These are phyloP conservation scores for Cotoneaster glaucophyllus DNA, from an alignment of 306 rosid genomes.

Conservation along the genomic window DNA sequence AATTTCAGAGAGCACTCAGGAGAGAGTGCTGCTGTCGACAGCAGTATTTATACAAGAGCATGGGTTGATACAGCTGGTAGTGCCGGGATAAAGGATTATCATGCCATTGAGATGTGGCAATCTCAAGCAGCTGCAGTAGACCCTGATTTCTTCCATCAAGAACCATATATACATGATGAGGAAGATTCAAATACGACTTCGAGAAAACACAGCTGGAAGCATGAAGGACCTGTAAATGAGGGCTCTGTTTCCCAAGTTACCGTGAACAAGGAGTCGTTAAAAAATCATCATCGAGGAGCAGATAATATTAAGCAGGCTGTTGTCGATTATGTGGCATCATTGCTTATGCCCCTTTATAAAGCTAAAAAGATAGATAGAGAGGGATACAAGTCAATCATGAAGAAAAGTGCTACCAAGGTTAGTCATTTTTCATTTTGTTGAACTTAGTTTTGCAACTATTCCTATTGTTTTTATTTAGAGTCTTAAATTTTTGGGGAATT, in stretches of 20 bases:
- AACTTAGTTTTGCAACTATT: conserved; percentile 3
- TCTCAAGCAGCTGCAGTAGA: conserved; percentile 96
- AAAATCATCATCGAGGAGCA: conserved; percentile 71
- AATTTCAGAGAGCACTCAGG: conserved; percentile 94
- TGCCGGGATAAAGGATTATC: conserved; percentile 74
- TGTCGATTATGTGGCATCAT: conserved; percentile 92
- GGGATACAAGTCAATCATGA: conserved; percentile 97
- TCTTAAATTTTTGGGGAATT: conserved; percentile 16
- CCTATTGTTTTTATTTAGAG: background rate
- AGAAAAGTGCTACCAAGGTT: conserved; percentile 98
- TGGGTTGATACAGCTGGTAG: conserved; percentile 95
- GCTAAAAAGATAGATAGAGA: conserved; percentile 91
- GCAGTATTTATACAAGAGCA: conserved; percentile 87
- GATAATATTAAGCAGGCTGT: conserved; percentile 95
- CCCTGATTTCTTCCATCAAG: conserved; percentile 48
- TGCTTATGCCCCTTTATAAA: conserved; percentile 97
- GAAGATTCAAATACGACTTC: conserved; percentile 85
- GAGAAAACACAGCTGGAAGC: conserved; percentile 60
- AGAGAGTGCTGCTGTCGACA: conserved; percentile 88
- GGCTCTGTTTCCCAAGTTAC: conserved; percentile 93
- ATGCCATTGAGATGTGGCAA: conserved; percentile 98
- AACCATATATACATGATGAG: conserved; percentile 61
- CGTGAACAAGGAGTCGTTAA: conserved; percentile 60
- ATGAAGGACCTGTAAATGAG: conserved; percentile 74
- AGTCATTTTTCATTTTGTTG: conserved; percentile 10